These are phyloP conservation scores for Lactarius hatsudake DNA, from an alignment of 768 basidiomycete genomes.

Conservation along the genomic window DNA sequence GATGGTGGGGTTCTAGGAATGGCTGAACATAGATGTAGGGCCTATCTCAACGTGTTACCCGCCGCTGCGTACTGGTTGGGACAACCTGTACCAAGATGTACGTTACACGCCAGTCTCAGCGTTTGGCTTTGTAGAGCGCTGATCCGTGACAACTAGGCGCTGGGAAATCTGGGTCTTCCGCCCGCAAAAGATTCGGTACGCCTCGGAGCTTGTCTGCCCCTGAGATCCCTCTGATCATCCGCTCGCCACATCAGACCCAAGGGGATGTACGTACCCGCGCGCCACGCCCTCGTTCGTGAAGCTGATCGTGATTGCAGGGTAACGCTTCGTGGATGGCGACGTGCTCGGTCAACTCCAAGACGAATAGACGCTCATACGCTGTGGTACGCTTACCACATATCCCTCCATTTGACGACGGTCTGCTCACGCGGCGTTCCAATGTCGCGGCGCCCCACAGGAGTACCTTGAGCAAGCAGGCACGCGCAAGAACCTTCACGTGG, in stretches of 20 bases:
- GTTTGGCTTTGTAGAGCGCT: not conserved
- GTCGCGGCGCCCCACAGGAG: not conserved
- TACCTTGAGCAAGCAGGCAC: slow-evolving; percentile 13
- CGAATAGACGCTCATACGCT: slow-evolving; percentile 16
- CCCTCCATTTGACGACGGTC: not conserved
- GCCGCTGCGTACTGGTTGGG: slow-evolving; percentile 18
- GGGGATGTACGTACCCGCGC: slow-evolving; percentile 6
- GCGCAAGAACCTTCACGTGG: slow-evolving; percentile 19
- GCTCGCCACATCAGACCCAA: not conserved
- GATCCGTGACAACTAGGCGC: slow-evolving; percentile 12
- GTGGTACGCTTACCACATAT: slow-evolving; percentile 8
- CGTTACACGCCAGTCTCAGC: not conserved
- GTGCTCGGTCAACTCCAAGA: slow-evolving; percentile 17
- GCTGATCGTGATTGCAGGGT: slow-evolving; percentile 9
- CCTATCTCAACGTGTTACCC: slow-evolving; percentile 14
- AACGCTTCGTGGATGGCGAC: slow-evolving; percentile 21
- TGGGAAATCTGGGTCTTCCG: slow-evolving; percentile 16
- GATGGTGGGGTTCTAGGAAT: not conserved
- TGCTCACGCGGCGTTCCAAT: not conserved
- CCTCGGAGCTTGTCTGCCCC: not conserved
- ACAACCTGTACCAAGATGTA: slow-evolving; percentile 19
- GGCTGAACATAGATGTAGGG: not conserved
- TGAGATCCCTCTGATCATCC: not conserved
- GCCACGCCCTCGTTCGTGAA: not conserved
- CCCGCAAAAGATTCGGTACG: slow-evolving; percentile 13